A percentile compares a stretch with the other conserved stretches of the same genome.
phyloP scores from a whole-genome alignment of 345 rosid genomes.

The Eucalyptus cloeziana region DNA sequence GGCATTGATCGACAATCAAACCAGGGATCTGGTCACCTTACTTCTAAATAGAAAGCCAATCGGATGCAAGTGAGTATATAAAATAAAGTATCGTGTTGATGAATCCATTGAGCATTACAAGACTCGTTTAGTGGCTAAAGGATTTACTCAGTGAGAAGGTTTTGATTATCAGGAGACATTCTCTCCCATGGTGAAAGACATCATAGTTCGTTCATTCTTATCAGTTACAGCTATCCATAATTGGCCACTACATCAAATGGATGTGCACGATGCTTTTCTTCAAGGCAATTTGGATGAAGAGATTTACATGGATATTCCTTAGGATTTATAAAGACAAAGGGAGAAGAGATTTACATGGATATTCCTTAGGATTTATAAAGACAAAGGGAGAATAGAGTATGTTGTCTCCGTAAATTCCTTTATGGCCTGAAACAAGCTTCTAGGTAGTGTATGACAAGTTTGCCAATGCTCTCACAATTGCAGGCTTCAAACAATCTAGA shows the following conservation, averaged over 20 bases:
- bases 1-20: neutral
- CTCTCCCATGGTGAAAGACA: neutral
- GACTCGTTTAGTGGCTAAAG: neutral
- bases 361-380: neutral
- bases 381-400: neutral
- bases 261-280: neutral
- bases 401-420: neutral
- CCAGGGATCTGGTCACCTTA: neutral
- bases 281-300: neutral
- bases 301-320: neutral
- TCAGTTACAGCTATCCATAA: neutral
- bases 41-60: neutral
- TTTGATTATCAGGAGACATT: neutral
- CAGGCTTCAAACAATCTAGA: neutral
- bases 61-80: neutral
- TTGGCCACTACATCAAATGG: neutral
- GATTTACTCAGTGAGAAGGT: neutral
- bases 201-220: neutral
- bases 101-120: neutral
- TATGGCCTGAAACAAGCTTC: neutral
- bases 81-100: neutral
- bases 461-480: no score
- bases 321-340: neutral
- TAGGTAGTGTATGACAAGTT: neutral
- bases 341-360: neutral